phyloP scores from a whole-genome alignment of 1,284 basidiomycete genomes.

The Flammula alnicola region DNA sequence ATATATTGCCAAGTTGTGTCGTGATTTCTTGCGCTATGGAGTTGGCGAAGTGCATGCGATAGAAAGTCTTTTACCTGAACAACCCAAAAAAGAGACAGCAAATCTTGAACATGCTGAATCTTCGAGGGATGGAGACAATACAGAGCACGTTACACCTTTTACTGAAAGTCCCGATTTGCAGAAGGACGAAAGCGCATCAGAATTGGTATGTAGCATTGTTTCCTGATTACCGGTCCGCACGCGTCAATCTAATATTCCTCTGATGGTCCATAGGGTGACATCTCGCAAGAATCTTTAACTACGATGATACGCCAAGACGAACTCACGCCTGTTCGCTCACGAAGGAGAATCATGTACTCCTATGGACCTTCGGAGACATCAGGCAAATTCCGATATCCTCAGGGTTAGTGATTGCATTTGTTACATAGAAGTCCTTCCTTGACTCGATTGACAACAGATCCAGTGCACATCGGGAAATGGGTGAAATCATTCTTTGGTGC shows the following conservation, averaged over 20 bases:
- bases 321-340: constrained; percentile 55
- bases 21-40: constrained; percentile 43
- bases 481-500: constrained; percentile 57
- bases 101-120: constrained; percentile 10
- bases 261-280: constrained; percentile 54
- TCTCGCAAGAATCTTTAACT: constrained; percentile 68
- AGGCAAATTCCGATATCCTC: constrained; percentile 56
- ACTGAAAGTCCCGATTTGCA: constrained; percentile 19
- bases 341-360: constrained; percentile 55
- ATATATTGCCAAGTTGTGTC: constrained; percentile 55
- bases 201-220: constrained; percentile 24
- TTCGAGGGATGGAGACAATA: constrained; percentile 24
- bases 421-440: not conserved
- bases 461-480: constrained; percentile 61
- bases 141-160: not conserved
- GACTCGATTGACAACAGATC: constrained; percentile 44
- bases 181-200: constrained; percentile 18
- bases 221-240: not conserved
- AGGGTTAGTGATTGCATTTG: constrained; percentile 41
- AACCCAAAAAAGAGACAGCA: constrained; percentile 16
- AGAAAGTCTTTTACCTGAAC: constrained; percentile 25
- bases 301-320: constrained; percentile 75
- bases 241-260: not conserved
- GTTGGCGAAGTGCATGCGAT: constrained; percentile 27
- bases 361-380: constrained; percentile 46